Conservation (phyloP, 2,329 filamentous ascomycete species). For the Clonostachys solani region DNA sequence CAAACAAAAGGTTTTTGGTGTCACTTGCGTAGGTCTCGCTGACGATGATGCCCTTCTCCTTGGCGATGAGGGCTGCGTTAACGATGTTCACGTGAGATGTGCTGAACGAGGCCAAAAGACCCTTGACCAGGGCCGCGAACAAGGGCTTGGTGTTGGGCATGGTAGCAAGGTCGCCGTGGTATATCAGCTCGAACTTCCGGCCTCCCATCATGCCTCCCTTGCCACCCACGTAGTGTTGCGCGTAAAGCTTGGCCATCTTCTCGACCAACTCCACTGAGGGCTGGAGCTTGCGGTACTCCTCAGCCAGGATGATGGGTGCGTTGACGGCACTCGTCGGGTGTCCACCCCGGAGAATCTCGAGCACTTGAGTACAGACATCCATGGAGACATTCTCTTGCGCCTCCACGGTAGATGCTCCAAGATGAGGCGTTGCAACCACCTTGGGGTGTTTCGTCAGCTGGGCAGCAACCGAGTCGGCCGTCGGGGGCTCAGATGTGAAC, state of each 20-base stretch:
- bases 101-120: constrained; percentile 65
- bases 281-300: constrained; percentile 74
- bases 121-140: constrained; percentile 75
- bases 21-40: constrained; percentile 64
- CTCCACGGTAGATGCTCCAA: constrained; percentile 76
- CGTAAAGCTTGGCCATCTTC: constrained; percentile 75
- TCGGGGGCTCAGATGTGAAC: constrained; percentile 70
- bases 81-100: constrained; percentile 75
- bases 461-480: constrained; percentile 48
- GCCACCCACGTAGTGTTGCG: constrained; percentile 60
- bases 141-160: constrained; percentile 74
- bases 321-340: constrained; percentile 76
- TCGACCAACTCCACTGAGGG: constrained; percentile 75
- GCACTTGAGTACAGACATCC: constrained; percentile 77
- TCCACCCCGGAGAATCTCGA: constrained; percentile 67
- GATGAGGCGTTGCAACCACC: constrained; percentile 74
- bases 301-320: constrained; percentile 74
- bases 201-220: constrained; percentile 47
- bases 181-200: constrained; percentile 70
- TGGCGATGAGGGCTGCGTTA: constrained; percentile 71
- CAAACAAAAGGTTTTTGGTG: constrained; percentile 58
- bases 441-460: constrained; percentile 64
- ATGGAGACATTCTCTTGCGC: constrained; percentile 81
- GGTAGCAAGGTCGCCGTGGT: constrained; percentile 69
- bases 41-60: constrained; percentile 73